Evolutionary conservation across 768 basidiomycete genomes (phyloP).

Genomic region (Lepiota venenata): DNA sequence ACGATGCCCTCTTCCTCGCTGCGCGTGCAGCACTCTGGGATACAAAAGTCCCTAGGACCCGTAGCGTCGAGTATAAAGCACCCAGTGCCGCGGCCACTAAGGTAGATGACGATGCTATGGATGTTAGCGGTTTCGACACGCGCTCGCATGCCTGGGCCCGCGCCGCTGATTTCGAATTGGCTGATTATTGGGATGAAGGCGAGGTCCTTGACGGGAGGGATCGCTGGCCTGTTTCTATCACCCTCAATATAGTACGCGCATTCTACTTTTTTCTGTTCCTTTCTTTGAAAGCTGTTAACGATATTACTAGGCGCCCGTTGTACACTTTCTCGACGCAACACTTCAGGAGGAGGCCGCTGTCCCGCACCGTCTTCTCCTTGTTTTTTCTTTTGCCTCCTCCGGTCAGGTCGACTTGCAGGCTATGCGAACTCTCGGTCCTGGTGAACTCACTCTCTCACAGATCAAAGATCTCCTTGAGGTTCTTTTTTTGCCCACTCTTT

Average conservation of each 20-base stretch:
- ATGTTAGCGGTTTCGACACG: slow-evolving; percentile 58
- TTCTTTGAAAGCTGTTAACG: not conserved
- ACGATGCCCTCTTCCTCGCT: slow-evolving; percentile 77
- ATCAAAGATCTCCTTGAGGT: slow-evolving; percentile 53
- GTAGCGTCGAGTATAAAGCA: slow-evolving; percentile 64
- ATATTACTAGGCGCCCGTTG: slow-evolving; percentile 43
- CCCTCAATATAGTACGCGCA: slow-evolving; percentile 67
- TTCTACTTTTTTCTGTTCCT: not conserved
- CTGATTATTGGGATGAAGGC: slow-evolving; percentile 88
- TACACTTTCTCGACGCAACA: slow-evolving; percentile 75
- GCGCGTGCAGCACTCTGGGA: slow-evolving; percentile 78
- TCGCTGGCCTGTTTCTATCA: slow-evolving; percentile 73
- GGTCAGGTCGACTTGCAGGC: slow-evolving; percentile 46
- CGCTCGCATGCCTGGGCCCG: slow-evolving; percentile 25
- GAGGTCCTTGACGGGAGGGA: slow-evolving; percentile 59
- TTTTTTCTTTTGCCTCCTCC: slow-evolving; percentile 56
- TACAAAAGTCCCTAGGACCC: slow-evolving; percentile 72
- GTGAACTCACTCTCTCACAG: slow-evolving; percentile 47
- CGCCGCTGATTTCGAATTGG: slow-evolving; percentile 81
- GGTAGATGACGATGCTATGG: slow-evolving; percentile 40
- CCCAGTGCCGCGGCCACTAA: slow-evolving; percentile 20
- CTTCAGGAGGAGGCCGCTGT: slow-evolving; percentile 68
- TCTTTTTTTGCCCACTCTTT: not conserved
- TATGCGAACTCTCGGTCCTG: slow-evolving; percentile 61
- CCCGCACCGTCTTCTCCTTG: slow-evolving; percentile 54